A percentile compares a stretch with the other conserved stretches of the same genome.
Conservation (phyloP, 179 eudicot genomes). For the Nepenthes alata region DNA sequence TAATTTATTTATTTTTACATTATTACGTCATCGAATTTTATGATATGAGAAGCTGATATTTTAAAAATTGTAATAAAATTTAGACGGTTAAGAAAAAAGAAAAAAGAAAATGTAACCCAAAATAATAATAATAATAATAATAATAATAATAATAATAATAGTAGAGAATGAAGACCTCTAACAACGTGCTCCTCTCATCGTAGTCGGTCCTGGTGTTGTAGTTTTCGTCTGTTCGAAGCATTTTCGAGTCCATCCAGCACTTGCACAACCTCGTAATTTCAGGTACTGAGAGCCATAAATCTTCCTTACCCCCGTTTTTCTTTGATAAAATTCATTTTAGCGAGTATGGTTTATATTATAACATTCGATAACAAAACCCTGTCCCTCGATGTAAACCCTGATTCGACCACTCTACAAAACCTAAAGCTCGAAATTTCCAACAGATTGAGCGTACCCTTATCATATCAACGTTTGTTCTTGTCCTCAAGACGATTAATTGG, state of each 20-base stretch:
- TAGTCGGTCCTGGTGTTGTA: background rate
- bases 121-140: too few species aligned
- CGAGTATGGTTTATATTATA: slow-evolving; percentile 41
- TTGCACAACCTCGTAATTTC: background rate
- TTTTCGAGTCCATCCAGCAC: background rate
- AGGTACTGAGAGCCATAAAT: background rate
- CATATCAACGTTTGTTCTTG: slow-evolving; percentile 36
- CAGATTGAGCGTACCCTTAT: slow-evolving; percentile 26
- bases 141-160: too few species aligned
- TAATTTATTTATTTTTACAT: too few species aligned
- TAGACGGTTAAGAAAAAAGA: too few species aligned
- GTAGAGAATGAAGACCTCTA: too few species aligned
- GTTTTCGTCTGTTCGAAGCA: background rate
- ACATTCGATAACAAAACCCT: slow-evolving; percentile 45
- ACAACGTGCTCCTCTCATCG: too few species aligned
- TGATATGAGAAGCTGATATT: too few species aligned
- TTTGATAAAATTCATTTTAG: background rate
- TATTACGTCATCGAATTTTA: too few species aligned
- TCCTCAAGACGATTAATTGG: slow-evolving; percentile 32
- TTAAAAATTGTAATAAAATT: too few species aligned
- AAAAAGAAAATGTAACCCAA: too few species aligned
- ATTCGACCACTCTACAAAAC: slow-evolving; percentile 30
- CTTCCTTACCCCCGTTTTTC: background rate
- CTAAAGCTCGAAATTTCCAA: slow-evolving; percentile 27
- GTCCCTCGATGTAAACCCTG: slow-evolving; percentile 40